Evolutionary conservation across 768 basidiomycete species (phyloP), one percentile per base, ranked within the genome.

Genomic region (Kwoniella botswanensis): DNA sequence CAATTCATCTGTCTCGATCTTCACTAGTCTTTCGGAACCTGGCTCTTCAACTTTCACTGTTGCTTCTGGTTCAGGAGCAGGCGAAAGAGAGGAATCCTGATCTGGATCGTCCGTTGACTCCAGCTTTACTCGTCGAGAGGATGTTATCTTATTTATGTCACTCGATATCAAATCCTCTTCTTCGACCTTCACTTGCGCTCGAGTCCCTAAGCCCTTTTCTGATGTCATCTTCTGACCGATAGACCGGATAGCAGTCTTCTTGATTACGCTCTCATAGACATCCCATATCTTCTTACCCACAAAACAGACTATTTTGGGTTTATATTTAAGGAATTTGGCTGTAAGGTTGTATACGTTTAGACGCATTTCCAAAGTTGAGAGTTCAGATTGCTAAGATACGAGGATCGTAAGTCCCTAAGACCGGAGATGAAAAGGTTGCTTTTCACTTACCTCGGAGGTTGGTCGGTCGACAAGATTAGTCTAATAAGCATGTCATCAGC

Each of bases 391-490:
- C 81, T 84, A 57, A 46, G 13, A 50, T 50, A 18, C 5, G 35
- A 7, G 0, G 35, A 35, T 35, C 35, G 35, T 35, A 35, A 35
- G 35, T 9, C 35, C 35, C 5, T 35, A 35, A 35, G 35, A 7
- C 6, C 35, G 6, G 35, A 46, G 60, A n/a, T n/a, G 67, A 21
- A 12, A 42, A 59, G 4, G 9, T 52, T 52, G 21, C 50, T 52
- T 52, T 52, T 52, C 9, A 21, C 84, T 85, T 84, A 89, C 91
- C 83, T 91, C 87, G 1, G 87, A 82, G 0, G 92, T 91, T 0
- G 92, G 88, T 22, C 92, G 86, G 9, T 88, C 87, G 7, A 92
- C 89, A 0, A 94, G 84, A 76, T 94, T 91, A 0, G 92, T 93
- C 92, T 93, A 29, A 54, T 22, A 24, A 18, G 43, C 50, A 11